A percentile compares a stretch with the other conserved stretches of the same genome.
Evolutionary conservation across 768 basidiomycete species (phyloP).

Genomic region (Boletus coccyginus): DNA sequence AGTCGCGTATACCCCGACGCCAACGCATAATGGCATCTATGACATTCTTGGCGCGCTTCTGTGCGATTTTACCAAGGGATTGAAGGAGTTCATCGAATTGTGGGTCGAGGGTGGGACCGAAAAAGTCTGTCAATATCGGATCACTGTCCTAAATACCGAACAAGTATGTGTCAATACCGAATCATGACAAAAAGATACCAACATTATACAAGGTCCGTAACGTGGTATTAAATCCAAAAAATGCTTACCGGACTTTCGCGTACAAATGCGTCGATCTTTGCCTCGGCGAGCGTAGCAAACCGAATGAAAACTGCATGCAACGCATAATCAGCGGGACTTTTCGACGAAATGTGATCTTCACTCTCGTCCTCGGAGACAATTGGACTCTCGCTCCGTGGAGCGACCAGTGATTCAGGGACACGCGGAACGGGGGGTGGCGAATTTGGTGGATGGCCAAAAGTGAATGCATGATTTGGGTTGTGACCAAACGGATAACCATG

Average conservation of each 20-base stretch:
- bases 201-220: background rate
- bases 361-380: conserved; percentile 61
- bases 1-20: conserved; percentile 75
- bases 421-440: conserved; percentile 81
- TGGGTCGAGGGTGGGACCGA: conserved; percentile 71
- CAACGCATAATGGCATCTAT: conserved; percentile 86
- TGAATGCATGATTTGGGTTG: conserved; percentile 24
- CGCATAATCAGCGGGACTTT: conserved; percentile 85
- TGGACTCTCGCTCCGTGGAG: conserved; percentile 51
- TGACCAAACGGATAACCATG: conserved; percentile 36
- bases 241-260: conserved; percentile 60
- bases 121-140: conserved; percentile 57
- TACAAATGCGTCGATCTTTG: conserved; percentile 75
- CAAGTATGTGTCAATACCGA: conserved; percentile 1
- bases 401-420: conserved; percentile 61
- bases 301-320: conserved; percentile 86
- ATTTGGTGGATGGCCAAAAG: conserved; percentile 32
- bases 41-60: conserved; percentile 79
- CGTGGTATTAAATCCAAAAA: background rate
- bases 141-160: conserved; percentile 59
- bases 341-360: conserved; percentile 59
- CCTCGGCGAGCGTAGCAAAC: conserved; percentile 77
- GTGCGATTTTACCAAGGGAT: conserved; percentile 82
- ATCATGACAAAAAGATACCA: background rate
- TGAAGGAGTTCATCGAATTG: conserved; percentile 84